phyloP scores from a whole-genome alignment of 2,329 filamentous ascomycete genomes.

The Curvularia spicifera region DNA sequence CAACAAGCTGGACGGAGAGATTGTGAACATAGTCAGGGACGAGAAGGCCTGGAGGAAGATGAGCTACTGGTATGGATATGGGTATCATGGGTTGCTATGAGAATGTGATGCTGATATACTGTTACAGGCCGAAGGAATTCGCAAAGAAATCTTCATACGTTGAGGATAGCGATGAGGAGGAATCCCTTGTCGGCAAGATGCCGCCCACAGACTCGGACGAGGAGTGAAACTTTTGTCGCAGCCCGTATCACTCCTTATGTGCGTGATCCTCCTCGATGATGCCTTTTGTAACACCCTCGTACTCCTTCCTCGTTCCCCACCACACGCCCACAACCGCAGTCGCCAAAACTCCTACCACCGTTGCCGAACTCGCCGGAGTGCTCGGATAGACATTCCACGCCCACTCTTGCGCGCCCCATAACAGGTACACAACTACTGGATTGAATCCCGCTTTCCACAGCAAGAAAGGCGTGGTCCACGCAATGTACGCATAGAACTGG shows the following conservation, averaged over 20 bases:
- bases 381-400: slow-evolving; percentile 96
- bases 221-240: slow-evolving; percentile 38
- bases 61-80: slow-evolving; percentile 70
- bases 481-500: slow-evolving; percentile 92
- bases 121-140: slow-evolving; percentile 78
- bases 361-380: slow-evolving; percentile 66
- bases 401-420: slow-evolving; percentile 86
- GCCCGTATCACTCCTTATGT: slow-evolving; percentile 38
- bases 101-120: slow-evolving; percentile 34
- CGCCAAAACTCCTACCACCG: slow-evolving; percentile 74
- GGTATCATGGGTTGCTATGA: slow-evolving; percentile 18
- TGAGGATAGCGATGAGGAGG: slow-evolving; percentile 73
- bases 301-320: slow-evolving; percentile 59
- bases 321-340: slow-evolving; percentile 69
- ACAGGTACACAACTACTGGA: slow-evolving; percentile 67
- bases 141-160: slow-evolving; percentile 65
- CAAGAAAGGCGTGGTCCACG: slow-evolving; percentile 86
- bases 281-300: slow-evolving; percentile 46
- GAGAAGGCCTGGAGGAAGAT: slow-evolving; percentile 92
- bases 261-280: slow-evolving; percentile 38
- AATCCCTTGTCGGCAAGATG: slow-evolving; percentile 83
- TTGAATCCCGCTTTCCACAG: slow-evolving; percentile 79
- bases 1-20: slow-evolving; percentile 84
- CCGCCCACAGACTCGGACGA: slow-evolving; percentile 81
- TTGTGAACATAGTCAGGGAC: slow-evolving; percentile 89